These are phyloP conservation scores for Trypanosoma scelopori DNA, from an alignment of 208 protist species.

Conservation along the genomic window DNA sequence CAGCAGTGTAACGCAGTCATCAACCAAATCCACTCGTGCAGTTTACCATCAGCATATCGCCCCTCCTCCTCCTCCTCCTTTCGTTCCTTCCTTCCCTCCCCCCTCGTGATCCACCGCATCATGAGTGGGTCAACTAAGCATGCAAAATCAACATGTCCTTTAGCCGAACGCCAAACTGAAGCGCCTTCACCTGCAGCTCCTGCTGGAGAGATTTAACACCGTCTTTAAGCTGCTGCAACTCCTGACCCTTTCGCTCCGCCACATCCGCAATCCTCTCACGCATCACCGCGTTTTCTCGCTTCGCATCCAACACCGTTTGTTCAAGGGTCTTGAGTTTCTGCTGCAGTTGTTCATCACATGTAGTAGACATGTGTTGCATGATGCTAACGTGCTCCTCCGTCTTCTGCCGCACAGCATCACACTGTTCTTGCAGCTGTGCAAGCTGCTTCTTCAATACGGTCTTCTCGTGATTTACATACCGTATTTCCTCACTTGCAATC, in stretches of 20 bases:
- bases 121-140: conserved; percentile 14
- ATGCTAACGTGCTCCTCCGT: conserved; percentile 56
- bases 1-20: not conserved
- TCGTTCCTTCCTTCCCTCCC: not conserved
- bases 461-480: conserved; percentile 51
- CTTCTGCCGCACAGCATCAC: conserved; percentile 48
- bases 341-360: conserved; percentile 80
- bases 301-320: conserved; percentile 54
- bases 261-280: conserved; percentile 57
- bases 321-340: conserved; percentile 69
- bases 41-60: too few relatives aligned
- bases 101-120: not conserved
- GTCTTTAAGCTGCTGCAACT: conserved; percentile 79
- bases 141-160: conserved; percentile 72
- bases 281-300: conserved; percentile 68
- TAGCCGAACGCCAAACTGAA: conserved; percentile 88
- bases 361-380: conserved; percentile 68
- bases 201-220: conserved; percentile 75
- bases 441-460: conserved; percentile 50
- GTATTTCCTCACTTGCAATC: conserved; percentile 73
- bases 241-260: conserved; percentile 50
- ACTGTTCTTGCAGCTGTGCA: conserved; percentile 57
- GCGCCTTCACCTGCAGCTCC: conserved; percentile 88
- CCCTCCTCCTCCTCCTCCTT: too few relatives aligned
- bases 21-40: too few relatives aligned